Conservation (phyloP, 257 asterid genomes). For the Handroanthus guayacan region DNA sequence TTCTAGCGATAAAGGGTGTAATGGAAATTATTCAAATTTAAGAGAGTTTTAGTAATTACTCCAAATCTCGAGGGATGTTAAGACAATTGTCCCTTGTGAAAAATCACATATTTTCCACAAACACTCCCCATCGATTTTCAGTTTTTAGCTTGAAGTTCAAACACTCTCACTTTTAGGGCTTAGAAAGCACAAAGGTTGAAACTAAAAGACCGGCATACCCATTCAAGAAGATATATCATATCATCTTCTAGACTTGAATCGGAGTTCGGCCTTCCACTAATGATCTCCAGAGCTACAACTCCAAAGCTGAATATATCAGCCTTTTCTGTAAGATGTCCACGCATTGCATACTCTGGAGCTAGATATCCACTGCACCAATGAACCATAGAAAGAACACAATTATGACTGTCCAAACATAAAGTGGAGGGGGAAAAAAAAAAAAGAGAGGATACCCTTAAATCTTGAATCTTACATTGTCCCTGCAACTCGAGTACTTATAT, state of each 20-base stretch:
- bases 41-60: no score
- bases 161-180: no score
- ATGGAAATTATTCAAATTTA: no score
- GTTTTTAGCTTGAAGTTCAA: no score
- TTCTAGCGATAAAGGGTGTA: no score
- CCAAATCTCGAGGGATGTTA: no score
- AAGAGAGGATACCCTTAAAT: neutral
- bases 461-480: conserved; percentile 61
- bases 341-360: conserved; percentile 68
- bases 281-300: conserved; percentile 57
- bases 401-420: neutral
- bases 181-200: neutral
- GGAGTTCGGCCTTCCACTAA: conserved; percentile 59
- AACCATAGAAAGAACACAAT: neutral
- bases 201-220: conserved; percentile 40
- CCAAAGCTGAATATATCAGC: conserved; percentile 64
- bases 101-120: no score
- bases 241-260: conserved; percentile 49
- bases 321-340: conserved; percentile 64
- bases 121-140: no score
- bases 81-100: no score
- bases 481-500: conserved; percentile 71
- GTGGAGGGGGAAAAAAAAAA: neutral
- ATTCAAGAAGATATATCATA: conserved; percentile 59
- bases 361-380: conserved; percentile 52